These are phyloP conservation scores for Trichoderma sp. DNA, from an alignment of 2,329 filamentous ascomycete species.

Conservation along the genomic window DNA sequence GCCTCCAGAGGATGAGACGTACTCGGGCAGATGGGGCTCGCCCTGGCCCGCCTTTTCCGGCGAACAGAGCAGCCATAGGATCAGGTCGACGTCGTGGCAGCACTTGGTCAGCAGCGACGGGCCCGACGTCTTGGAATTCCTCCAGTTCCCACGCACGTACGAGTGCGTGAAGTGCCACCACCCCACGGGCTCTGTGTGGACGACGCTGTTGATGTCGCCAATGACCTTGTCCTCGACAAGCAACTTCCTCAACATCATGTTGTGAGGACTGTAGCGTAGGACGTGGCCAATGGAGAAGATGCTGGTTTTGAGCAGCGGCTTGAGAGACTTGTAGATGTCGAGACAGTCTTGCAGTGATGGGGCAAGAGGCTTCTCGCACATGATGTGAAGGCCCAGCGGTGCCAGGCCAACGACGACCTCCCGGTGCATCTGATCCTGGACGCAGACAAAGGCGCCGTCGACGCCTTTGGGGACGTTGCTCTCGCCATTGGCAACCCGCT, in stretches of 20 bases:
- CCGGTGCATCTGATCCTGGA: constrained; percentile 85
- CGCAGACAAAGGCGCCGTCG: constrained; percentile 65
- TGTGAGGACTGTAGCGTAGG: constrained; percentile 89
- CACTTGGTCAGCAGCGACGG: constrained; percentile 90
- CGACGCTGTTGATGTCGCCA: constrained; percentile 81
- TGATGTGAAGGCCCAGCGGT: constrained; percentile 72
- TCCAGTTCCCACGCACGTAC: constrained; percentile 93
- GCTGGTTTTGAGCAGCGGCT: constrained; percentile 38
- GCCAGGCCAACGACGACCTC: constrained; percentile 77
- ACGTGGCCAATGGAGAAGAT: constrained; percentile 95
- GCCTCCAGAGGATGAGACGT: constrained; percentile 73
- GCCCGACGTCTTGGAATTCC: constrained; percentile 73
- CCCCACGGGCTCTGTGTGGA: constrained; percentile 92
- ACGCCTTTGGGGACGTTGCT: constrained; percentile 54
- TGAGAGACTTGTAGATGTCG: constrained; percentile 66
- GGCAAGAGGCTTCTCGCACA: constrained; percentile 94
- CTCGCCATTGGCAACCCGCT: constrained; percentile 53
- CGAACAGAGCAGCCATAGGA: constrained; percentile 87
- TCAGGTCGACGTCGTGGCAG: constrained; percentile 92
- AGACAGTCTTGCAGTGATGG: constrained; percentile 78
- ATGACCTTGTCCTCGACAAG: constrained; percentile 74
- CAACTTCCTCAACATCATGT: constrained; percentile 78
- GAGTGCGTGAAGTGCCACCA: constrained; percentile 96
- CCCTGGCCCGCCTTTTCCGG: constrained; percentile 53
- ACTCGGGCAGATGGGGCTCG: constrained; percentile 70